Conservation (phyloP, 2,329 filamentous ascomycete genomes). For the Alternaria longipes region DNA sequence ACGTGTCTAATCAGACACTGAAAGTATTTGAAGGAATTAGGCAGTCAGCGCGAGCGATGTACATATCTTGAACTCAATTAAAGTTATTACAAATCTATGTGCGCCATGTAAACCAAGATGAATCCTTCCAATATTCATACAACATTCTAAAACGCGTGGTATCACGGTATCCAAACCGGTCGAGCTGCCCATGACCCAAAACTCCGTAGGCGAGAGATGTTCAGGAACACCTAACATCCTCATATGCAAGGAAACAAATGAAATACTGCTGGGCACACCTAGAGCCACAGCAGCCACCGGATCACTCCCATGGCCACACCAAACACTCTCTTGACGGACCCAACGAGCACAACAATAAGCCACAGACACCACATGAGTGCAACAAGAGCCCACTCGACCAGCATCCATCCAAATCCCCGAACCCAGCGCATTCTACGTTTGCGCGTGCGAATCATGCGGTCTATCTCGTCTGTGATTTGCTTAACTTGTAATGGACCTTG, state of each 20-base stretch:
- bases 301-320: constrained; percentile 67
- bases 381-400: constrained; percentile 87
- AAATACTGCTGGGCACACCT: constrained; percentile 11
- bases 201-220: background rate
- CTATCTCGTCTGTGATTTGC: constrained; percentile 78
- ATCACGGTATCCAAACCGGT: constrained; percentile 12
- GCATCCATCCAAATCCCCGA: constrained; percentile 77
- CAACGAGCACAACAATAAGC: constrained; percentile 82
- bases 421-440: constrained; percentile 78
- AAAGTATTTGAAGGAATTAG: background rate
- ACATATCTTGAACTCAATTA: background rate
- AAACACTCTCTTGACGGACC: constrained; percentile 70
- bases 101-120: background rate
- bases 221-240: background rate
- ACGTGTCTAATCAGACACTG: background rate
- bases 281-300: constrained; percentile 82
- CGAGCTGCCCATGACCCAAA: constrained; percentile 1
- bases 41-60: background rate
- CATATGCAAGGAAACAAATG: constrained; percentile 9
- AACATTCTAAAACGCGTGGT: constrained; percentile 11
- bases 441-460: constrained; percentile 73
- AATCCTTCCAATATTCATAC: constrained; percentile 5
- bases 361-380: constrained; percentile 95
- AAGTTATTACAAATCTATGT: constrained; percentile 12
- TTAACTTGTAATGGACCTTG: constrained; percentile 83